A percentile compares a stretch with the other conserved stretches of the same genome.
phyloP scores from a whole-genome alignment of 768 basidiomycete species.

The Serendipita indica region DNA sequence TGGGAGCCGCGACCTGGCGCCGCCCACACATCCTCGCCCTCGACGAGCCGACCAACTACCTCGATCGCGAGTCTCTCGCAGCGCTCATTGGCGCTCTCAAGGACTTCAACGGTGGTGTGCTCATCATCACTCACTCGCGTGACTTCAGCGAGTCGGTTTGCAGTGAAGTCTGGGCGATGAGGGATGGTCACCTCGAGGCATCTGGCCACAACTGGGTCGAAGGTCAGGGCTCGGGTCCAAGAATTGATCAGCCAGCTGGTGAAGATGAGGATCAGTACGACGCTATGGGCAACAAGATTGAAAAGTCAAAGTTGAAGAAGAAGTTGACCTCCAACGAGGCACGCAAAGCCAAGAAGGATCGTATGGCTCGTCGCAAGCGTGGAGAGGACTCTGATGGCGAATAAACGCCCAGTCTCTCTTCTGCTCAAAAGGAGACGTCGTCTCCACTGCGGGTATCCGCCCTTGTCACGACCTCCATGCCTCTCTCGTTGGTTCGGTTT shows the following conservation, averaged over 20 bases:
- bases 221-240: constrained; percentile 87
- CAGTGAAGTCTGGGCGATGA: constrained; percentile 99
- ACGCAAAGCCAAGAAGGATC: constrained; percentile 94
- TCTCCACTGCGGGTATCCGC: background rate
- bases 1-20: constrained; percentile 97
- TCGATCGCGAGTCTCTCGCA: constrained; percentile 98
- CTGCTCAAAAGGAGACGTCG: background rate
- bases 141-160: constrained; percentile 99
- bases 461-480: background rate
- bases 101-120: constrained; percentile 95
- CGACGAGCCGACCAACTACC: constrained; percentile 98
- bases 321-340: constrained; percentile 71
- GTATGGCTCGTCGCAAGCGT: constrained; percentile 77
- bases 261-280: constrained; percentile 88
- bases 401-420: constrained; percentile 12
- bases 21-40: constrained; percentile 94
- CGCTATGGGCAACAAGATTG: constrained; percentile 97
- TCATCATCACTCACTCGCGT: constrained; percentile 93
- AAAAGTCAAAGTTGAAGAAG: constrained; percentile 62
- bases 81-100: constrained; percentile 97
- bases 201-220: constrained; percentile 99
- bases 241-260: constrained; percentile 87
- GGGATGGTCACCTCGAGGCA: constrained; percentile 87
- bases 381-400: constrained; percentile 52
- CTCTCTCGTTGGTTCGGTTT: background rate